Evolutionary conservation across 768 basidiomycete genomes (phyloP).

Genomic region (Russula ochroleuca): DNA sequence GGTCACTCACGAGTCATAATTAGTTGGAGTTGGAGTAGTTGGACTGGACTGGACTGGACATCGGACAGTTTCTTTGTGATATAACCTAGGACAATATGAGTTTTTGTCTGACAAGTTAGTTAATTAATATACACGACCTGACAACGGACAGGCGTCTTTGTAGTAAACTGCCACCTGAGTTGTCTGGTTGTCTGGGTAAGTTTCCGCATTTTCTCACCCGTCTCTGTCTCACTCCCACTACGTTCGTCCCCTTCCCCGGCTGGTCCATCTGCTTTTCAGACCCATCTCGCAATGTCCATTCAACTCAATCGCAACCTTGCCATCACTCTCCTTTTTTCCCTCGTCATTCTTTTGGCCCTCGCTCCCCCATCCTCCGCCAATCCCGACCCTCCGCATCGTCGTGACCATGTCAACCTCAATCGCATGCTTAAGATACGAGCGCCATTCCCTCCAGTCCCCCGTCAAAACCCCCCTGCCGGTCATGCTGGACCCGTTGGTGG

Average conservation of each 20-base stretch:
- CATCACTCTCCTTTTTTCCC: slow-evolving; percentile 60
- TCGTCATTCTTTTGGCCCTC: slow-evolving; percentile 52
- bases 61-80: background rate
- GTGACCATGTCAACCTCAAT: slow-evolving; percentile 54
- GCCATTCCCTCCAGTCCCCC: slow-evolving; percentile 30
- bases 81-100: background rate
- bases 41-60: background rate
- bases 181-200: background rate
- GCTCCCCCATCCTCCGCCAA: slow-evolving; percentile 44
- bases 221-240: background rate
- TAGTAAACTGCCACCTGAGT: background rate
- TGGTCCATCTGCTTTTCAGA: slow-evolving; percentile 19
- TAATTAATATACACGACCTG: background rate
- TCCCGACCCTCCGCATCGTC: slow-evolving; percentile 39
- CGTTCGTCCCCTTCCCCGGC: slow-evolving; percentile 8
- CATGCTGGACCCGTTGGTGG: slow-evolving; percentile 11
- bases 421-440: slow-evolving; percentile 68
- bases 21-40: slow-evolving; percentile 33
- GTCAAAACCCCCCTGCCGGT: slow-evolving; percentile 15
- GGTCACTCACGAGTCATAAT: slow-evolving; percentile 79
- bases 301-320: slow-evolving; percentile 43
- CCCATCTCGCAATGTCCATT: slow-evolving; percentile 45
- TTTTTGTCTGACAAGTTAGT: background rate
- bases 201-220: background rate
- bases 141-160: background rate